phyloP scores from a whole-genome alignment of 495 filamentous ascomycete species.

The Penicillium goetzii region DNA sequence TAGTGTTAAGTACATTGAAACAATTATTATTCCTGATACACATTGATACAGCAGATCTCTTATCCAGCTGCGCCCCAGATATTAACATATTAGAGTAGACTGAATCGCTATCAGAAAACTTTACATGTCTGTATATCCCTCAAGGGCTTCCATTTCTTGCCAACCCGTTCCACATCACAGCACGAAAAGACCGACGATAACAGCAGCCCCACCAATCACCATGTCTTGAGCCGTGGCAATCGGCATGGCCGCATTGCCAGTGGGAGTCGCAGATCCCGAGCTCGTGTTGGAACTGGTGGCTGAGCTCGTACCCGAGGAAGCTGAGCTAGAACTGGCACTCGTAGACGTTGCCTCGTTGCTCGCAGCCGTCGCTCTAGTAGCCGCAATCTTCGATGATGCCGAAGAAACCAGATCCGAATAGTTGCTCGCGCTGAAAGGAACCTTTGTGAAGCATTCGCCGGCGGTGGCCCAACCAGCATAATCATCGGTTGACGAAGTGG shows the following conservation, averaged over 20 bases:
- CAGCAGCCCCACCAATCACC: slow-evolving; percentile 18
- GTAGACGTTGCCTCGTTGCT: slow-evolving; percentile 10
- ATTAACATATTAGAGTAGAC: neutral
- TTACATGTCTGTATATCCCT: neutral
- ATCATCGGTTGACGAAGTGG: slow-evolving; percentile 10
- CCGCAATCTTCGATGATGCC: slow-evolving; percentile 16
- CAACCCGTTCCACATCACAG: slow-evolving; percentile 11
- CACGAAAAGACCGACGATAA: slow-evolving; percentile 20
- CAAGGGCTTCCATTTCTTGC: neutral
- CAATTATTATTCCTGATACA: neutral
- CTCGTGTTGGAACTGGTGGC: slow-evolving; percentile 5
- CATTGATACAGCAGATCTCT: neutral
- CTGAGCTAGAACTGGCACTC: neutral
- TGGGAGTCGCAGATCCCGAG: slow-evolving; percentile 15
- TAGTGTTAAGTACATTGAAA: neutral
- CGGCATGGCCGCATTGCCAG: slow-evolving; percentile 22
- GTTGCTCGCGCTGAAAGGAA: slow-evolving; percentile 26
- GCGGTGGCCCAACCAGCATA: slow-evolving; percentile 11
- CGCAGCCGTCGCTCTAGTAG: slow-evolving; percentile 11
- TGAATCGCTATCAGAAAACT: neutral
- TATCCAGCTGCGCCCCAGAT: no score
- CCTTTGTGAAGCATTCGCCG: slow-evolving; percentile 13
- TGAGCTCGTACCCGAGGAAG: neutral
- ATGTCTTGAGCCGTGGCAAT: slow-evolving; percentile 17
- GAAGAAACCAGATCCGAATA: slow-evolving; percentile 28